Evolutionary conservation across 768 basidiomycete genomes (phyloP).

Genomic region (Chiua virens): DNA sequence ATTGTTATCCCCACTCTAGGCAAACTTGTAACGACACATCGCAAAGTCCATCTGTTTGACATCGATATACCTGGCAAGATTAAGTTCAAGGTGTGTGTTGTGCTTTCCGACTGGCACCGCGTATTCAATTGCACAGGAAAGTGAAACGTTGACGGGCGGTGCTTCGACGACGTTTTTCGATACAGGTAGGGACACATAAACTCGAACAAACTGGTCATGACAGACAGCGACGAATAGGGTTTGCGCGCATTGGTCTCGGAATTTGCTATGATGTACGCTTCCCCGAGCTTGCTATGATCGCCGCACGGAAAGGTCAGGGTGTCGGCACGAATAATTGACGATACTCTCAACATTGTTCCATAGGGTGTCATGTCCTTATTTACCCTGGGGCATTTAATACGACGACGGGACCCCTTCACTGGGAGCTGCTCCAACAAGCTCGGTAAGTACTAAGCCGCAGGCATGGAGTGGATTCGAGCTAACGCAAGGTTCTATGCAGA

Average conservation of each 20-base stretch:
- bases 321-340: not conserved
- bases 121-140: slow-evolving; percentile 58
- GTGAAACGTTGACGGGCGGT: slow-evolving; percentile 83
- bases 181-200: slow-evolving; percentile 56
- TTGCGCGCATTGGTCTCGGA: slow-evolving; percentile 93
- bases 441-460: slow-evolving; percentile 49
- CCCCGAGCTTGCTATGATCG: slow-evolving; percentile 90
- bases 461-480: not conserved
- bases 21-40: slow-evolving; percentile 81
- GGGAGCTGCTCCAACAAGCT: slow-evolving; percentile 88
- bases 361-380: slow-evolving; percentile 84
- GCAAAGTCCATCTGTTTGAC: slow-evolving; percentile 96
- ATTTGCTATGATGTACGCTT: slow-evolving; percentile 97
- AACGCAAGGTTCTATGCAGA: slow-evolving; percentile 39
- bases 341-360: slow-evolving; percentile 5
- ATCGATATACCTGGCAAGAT: slow-evolving; percentile 95
- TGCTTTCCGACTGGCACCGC: not conserved
- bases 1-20: slow-evolving; percentile 44
- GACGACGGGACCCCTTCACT: slow-evolving; percentile 94
- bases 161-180: slow-evolving; percentile 75
- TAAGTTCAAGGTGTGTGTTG: slow-evolving; percentile 68
- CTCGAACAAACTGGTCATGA: not conserved
- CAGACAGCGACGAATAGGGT: slow-evolving; percentile 50
- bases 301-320: slow-evolving; percentile 74
- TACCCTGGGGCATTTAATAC: slow-evolving; percentile 96